Evolutionary conservation across 352 stramenopile species (phyloP), one percentile per base, ranked within the genome.

Genomic region (Lagenidium giganteum): DNA sequence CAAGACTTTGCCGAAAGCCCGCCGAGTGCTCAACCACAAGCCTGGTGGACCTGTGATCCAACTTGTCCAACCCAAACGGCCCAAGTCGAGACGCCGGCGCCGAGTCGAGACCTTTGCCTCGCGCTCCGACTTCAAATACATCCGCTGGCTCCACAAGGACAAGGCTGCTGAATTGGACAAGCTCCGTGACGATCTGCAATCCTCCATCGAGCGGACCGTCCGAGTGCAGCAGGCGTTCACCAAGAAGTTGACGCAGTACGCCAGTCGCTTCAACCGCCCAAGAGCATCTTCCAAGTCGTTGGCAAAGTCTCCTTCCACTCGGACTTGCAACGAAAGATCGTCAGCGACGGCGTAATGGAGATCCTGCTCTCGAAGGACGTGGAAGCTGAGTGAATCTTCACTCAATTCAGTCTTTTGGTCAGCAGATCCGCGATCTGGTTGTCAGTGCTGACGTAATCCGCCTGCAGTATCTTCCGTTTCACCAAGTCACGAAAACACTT

Each of bases 241-340:
- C n/a, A 37, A 37, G 31, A 16, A 9, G 8, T 18, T 37, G 18
- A 37, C 11, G 9, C 11, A 37, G n/a, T 8, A 37, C 9, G 31
- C 31, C 6, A 20, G 6, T 18, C 6, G 16, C 9, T 37, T 16
- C 31, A 37, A 37, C 18, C 31, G 31, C 18, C 18, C 31, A 37
- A 37, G 31, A 9, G n/a, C 31, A 46, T 37, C 16, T 8, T 20
- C 6, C 31, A 37, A 17, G 21, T 17, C 6, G 16, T 37, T 18
- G 31, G 31, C 18, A 16, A 37, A 17, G 16, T 53, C 3, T 27
- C 45, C 21, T 53, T 53, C n/a, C 35, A 53, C 25, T 44, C 11
- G 6, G 27, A 46, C 9, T 26, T 39, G 13, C 45, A 53, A 28
- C 21, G 26, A 12, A 38, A 46, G 45, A 32, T 53, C 29, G 35